phyloP scores from a whole-genome alignment of 2,329 filamentous ascomycete species.

The Pezicula neosporulosa region DNA sequence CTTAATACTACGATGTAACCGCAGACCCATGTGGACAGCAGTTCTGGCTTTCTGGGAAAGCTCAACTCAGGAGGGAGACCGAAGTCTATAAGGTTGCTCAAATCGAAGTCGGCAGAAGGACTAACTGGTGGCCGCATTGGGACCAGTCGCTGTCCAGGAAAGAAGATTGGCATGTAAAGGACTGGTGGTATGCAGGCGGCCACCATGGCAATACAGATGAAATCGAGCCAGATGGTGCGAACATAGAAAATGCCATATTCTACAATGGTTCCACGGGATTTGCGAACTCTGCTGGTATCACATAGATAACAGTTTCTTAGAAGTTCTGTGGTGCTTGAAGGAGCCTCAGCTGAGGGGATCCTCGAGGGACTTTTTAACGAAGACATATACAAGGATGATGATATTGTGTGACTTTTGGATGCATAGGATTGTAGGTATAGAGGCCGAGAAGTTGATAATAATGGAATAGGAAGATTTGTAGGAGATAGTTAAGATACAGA shows the following conservation, averaged over 20 bases:
- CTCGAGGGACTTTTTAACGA: too few relatives aligned
- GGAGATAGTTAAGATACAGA: too few relatives aligned
- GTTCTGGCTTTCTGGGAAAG: slow-evolving; percentile 13
- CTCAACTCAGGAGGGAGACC: slow-evolving; percentile 9
- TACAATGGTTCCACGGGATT: too few relatives aligned
- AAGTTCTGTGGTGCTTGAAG: too few relatives aligned
- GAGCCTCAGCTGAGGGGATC: too few relatives aligned
- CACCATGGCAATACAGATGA: slow-evolving; percentile 6
- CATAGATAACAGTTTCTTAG: too few relatives aligned
- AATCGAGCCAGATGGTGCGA: slow-evolving; percentile 6
- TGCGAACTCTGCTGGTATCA: too few relatives aligned
- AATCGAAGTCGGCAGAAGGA: not conserved
- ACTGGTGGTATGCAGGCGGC: slow-evolving; percentile 4
- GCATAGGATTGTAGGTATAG: too few relatives aligned
- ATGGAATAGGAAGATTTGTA: too few relatives aligned
- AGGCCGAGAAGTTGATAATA: too few relatives aligned
- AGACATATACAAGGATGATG: too few relatives aligned
- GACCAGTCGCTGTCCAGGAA: slow-evolving; percentile 10
- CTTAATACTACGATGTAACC: slow-evolving; percentile 60
- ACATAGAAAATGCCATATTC: not conserved
- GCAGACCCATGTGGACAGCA: slow-evolving; percentile 62
- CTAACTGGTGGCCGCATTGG: slow-evolving; percentile 5
- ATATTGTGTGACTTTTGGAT: too few relatives aligned
- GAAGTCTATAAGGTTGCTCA: not conserved
- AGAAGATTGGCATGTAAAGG: slow-evolving; percentile 16